Percentiles rank a stretch among this genome's conserved stretches.
These are phyloP conservation scores for Corchorus olitorius DNA, from an alignment of 345 rosid species.

Conservation along the genomic window DNA sequence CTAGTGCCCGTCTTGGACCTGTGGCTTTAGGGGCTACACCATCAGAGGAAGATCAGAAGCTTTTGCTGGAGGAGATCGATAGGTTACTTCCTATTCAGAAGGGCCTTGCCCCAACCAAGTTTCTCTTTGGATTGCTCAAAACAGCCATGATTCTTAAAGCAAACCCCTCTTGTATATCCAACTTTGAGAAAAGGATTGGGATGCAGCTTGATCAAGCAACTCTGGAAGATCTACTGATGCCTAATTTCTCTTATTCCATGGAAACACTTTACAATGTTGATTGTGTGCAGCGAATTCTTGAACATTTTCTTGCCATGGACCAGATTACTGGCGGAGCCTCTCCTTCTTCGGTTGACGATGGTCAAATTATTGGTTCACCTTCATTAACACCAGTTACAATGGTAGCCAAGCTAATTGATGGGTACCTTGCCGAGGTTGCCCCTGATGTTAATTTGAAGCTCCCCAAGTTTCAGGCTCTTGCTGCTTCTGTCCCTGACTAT, in stretches of 20 bases:
- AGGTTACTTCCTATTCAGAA: conserved; percentile 73
- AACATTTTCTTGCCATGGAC: conserved; percentile 83
- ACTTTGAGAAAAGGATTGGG: conserved; percentile 83
- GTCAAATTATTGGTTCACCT: conserved; percentile 83
- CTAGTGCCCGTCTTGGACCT: conserved; percentile 65
- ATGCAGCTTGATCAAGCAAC: conserved; percentile 97
- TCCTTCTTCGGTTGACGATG: conserved; percentile 78
- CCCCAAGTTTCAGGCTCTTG: conserved; percentile 90
- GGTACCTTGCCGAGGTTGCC: conserved; percentile 97
- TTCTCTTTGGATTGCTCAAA: conserved; percentile 82
- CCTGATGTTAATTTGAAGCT: conserved; percentile 93
- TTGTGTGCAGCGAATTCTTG: conserved; percentile 79
- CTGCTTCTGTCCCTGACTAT: conserved; percentile 86
- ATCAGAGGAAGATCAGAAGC: conserved; percentile 87
- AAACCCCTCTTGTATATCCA: conserved; percentile 60
- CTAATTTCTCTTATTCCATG: conserved; percentile 79
- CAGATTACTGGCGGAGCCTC: conserved; percentile 83
- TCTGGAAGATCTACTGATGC: conserved; percentile 93
- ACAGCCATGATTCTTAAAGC: conserved; percentile 80
- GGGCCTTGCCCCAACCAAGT: conserved; percentile 76
- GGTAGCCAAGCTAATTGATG: conserved; percentile 96
- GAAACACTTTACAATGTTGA: conserved; percentile 95
- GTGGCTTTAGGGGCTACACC: conserved; percentile 52
- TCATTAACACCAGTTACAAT: conserved; percentile 74
- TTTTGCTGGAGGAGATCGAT: conserved; percentile 74